These are phyloP conservation scores for Ustilago loliicola DNA, from an alignment of 1,284 basidiomycete genomes.

Conservation along the genomic window DNA sequence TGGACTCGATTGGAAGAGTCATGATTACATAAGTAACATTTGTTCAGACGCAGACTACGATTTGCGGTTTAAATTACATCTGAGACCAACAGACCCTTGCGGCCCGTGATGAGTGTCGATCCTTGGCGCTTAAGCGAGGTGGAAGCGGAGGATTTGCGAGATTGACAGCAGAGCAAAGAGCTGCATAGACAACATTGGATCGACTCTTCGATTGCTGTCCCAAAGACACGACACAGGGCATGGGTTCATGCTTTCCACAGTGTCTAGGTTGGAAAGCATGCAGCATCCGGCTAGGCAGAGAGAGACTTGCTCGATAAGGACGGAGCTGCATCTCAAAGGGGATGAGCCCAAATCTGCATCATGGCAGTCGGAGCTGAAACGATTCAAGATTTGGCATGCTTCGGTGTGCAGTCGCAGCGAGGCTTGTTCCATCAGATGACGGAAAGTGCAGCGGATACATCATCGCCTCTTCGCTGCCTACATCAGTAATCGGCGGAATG, in stretches of 20 bases:
- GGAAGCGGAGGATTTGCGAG: conserved; percentile 2
- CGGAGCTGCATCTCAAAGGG: not conserved
- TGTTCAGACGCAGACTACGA: not conserved
- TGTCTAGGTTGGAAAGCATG: no score
- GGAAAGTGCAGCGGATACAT: no score
- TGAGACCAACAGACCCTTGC: conserved; percentile 36
- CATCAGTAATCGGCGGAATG: no score
- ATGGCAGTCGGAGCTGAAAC: conserved; percentile 11
- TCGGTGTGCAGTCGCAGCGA: no score
- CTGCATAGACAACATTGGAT: not conserved
- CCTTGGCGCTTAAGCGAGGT: conserved; percentile 28
- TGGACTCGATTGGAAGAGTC: conserved; percentile 15
- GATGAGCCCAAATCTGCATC: not conserved
- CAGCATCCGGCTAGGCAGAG: no score
- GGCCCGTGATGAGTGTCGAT: conserved; percentile 18
- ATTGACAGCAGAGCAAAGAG: conserved; percentile 18
- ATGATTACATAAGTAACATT: conserved; percentile 24
- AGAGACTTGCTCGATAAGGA: no score
- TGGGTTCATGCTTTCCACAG: no score
- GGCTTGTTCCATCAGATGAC: no score
- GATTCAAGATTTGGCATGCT: not conserved
- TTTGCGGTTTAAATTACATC: not conserved
- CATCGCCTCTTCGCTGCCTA: no score
- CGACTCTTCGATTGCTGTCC: not conserved
- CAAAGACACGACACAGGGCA: no score